Evolutionary conservation across 2,329 filamentous ascomycete species (phyloP).

Genomic region (Aspergillus novoparasiticus): DNA sequence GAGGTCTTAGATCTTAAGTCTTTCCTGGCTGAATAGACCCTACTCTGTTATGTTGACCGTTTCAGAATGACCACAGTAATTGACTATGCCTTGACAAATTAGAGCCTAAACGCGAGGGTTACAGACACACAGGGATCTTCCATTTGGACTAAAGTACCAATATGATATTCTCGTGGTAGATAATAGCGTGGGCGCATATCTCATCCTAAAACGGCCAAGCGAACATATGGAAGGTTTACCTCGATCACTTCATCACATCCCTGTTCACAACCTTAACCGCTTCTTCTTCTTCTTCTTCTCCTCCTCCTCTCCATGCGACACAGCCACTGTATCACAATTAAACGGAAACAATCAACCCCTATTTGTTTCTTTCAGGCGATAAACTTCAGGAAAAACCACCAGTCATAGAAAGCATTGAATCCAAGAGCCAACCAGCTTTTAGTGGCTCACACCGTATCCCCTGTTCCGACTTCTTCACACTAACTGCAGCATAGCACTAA

Average conservation of each 20-base stretch:
- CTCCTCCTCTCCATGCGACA: not conserved
- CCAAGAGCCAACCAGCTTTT: not conserved
- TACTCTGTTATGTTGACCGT: not conserved
- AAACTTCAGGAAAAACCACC: not conserved
- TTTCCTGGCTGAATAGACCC: not conserved
- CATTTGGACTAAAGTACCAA: not conserved
- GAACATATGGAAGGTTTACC: not conserved
- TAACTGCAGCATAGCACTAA: not conserved
- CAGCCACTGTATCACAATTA: not conserved
- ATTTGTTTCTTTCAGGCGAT: conserved; percentile 1
- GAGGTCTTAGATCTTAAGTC: not conserved
- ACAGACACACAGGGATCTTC: not conserved
- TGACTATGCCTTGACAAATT: not conserved
- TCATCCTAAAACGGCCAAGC: not conserved
- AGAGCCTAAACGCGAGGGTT: not conserved
- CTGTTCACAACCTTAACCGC: not conserved
- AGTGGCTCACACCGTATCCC: not conserved
- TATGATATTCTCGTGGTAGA: not conserved
- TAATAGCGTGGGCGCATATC: not conserved
- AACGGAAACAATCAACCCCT: not conserved
- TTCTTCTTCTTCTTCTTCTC: too few relatives aligned
- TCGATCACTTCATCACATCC: not conserved
- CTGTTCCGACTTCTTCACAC: not conserved
- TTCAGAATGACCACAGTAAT: not conserved
- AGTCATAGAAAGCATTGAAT: not conserved